Evolutionary conservation across 108 stramenopile genomes (phyloP).

Genomic region (Pseudonitzschia pungens): DNA sequence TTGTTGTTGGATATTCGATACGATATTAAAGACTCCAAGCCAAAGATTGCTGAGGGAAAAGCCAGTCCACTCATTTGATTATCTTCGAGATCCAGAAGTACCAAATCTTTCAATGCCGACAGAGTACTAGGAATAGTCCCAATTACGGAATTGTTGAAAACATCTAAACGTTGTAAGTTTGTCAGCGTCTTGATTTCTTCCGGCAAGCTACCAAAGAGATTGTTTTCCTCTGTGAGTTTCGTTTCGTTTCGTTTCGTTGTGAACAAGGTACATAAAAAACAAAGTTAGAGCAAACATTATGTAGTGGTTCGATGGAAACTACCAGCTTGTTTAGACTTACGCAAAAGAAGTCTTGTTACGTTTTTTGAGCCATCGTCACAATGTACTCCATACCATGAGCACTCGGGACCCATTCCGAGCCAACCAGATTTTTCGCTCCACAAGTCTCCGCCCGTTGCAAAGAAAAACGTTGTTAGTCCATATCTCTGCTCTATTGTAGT

Average conservation of each 20-base stretch:
- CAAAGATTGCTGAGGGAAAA: conserved; percentile 42
- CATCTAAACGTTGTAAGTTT: conserved; percentile 25
- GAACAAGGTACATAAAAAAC: not conserved
- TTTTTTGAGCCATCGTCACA: conserved; percentile 27
- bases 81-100: conserved; percentile 40
- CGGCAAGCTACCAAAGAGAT: conserved; percentile 33
- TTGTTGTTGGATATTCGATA: conserved; percentile 53
- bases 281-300: conserved; percentile 1
- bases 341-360: conserved; percentile 19
- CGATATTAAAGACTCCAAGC: conserved; percentile 31
- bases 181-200: conserved; percentile 30
- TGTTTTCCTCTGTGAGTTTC: conserved; percentile 28
- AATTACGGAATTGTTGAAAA: conserved; percentile 31
- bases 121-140: conserved; percentile 38
- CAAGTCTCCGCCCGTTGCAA: conserved; percentile 35
- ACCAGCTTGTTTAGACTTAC: conserved; percentile 19
- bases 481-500: conserved; percentile 49
- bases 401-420: conserved; percentile 60
- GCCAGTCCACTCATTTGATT: conserved; percentile 40
- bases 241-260: not conserved
- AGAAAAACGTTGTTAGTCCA: conserved; percentile 61
- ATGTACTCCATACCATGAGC: conserved; percentile 59
- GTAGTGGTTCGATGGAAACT: not conserved
- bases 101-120: conserved; percentile 22
- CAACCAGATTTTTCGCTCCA: conserved; percentile 43